Conservation (phyloP, 1,284 basidiomycete species). For the Apiotrichum veenhuisii region DNA sequence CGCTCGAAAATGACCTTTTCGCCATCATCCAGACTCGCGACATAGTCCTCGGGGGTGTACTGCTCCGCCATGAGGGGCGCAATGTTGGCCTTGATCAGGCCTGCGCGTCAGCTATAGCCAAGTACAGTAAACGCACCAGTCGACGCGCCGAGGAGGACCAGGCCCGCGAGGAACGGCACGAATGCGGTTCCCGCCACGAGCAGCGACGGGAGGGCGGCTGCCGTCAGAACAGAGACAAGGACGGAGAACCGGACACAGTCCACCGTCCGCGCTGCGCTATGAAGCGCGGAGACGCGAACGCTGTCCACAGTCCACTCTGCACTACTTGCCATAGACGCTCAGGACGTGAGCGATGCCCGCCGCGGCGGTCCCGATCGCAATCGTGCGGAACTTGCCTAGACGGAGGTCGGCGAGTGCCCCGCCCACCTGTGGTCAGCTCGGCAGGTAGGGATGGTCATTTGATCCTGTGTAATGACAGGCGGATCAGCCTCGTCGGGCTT, state of each 20-base stretch:
- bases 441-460: too few species aligned
- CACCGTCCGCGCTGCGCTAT: too few species aligned
- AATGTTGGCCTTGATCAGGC: constrained; percentile 25
- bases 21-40: constrained; percentile 6
- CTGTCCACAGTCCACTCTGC: too few species aligned
- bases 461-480: too few species aligned
- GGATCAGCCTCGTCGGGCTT: too few species aligned
- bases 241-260: too few species aligned
- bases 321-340: constrained; percentile 18
- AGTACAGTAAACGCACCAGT: constrained; percentile 8
- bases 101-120: constrained; percentile 3
- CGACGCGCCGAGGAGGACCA: constrained; percentile 19
- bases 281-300: too few species aligned
- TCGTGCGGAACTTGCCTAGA: constrained; percentile 25
- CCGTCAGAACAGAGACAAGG: not conserved
- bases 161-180: constrained; percentile 13
- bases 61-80: constrained; percentile 28
- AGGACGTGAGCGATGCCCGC: constrained; percentile 18
- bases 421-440: constrained; percentile 15
- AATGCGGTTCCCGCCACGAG: constrained; percentile 15
- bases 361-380: constrained; percentile 16
- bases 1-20: constrained; percentile 24
- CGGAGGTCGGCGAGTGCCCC: constrained; percentile 21
- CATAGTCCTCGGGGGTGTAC: constrained; percentile 15
- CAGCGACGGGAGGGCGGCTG: constrained; percentile 19